Percentiles rank a stretch among this genome's conserved stretches.
phyloP scores from a whole-genome alignment of 108 stramenopile species.

The Cyclotella baltica region DNA sequence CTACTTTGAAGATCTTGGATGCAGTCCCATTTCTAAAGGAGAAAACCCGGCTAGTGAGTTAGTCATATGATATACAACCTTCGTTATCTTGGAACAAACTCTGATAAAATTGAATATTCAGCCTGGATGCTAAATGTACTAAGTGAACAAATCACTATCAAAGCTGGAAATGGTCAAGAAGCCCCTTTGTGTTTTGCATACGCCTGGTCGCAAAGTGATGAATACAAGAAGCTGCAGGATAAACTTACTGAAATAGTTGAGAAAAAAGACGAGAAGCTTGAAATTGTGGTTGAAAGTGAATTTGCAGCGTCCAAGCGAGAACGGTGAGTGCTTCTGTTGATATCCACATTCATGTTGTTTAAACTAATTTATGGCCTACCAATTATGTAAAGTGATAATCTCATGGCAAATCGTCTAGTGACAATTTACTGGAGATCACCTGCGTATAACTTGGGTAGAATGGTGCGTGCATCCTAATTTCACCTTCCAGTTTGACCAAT shows the following conservation, averaged over 20 bases:
- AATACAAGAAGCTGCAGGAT: conserved; percentile 27
- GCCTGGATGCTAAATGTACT: conserved; percentile 85
- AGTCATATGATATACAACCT: no score
- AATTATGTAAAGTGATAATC: conserved; percentile 10
- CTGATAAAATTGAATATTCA: not conserved
- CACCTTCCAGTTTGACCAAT: no score
- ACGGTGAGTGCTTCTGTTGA: conserved; percentile 16
- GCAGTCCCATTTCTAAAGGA: conserved; percentile 44
- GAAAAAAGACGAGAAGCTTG: conserved; percentile 17
- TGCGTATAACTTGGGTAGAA: conserved; percentile 53
- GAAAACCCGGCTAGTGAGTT: conserved; percentile 72
- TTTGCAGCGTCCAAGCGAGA: conserved; percentile 31
- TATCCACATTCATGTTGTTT: no score
- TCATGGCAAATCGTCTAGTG: conserved; percentile 51
- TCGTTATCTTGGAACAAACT: no score
- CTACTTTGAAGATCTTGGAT: conserved; percentile 54
- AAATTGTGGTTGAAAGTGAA: conserved; percentile 35
- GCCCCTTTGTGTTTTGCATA: conserved; percentile 30
- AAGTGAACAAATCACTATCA: conserved; percentile 20
- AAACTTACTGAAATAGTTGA: conserved; percentile 22
- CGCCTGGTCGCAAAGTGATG: conserved; percentile 30
- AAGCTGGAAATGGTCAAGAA: conserved; percentile 38
- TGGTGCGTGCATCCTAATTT: no score
- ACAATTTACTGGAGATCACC: conserved; percentile 54
- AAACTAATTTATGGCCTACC: no score